These are phyloP conservation scores for Penicillium brasilianum DNA, from an alignment of 2,329 filamentous ascomycete species.

Conservation along the genomic window DNA sequence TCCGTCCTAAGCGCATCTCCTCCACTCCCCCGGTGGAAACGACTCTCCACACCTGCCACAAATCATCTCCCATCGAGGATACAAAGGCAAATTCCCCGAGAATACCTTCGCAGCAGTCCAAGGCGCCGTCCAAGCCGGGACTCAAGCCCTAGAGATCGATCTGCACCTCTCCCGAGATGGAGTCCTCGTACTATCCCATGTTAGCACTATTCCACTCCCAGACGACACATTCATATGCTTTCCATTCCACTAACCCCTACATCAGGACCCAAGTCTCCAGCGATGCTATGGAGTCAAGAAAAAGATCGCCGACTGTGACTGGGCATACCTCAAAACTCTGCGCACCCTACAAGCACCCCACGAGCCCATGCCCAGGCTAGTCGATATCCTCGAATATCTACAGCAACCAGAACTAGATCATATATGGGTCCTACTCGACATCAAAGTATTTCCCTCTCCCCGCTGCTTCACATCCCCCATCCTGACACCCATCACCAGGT, in stretches of 20 bases:
- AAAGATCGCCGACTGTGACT: constrained; percentile 76
- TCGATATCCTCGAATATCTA: constrained; percentile 76
- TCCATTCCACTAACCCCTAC: constrained; percentile 11
- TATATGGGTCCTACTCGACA: constrained; percentile 83
- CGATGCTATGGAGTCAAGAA: constrained; percentile 80
- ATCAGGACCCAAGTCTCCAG: constrained; percentile 73
- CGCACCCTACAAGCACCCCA: constrained; percentile 70
- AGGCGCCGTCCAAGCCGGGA: constrained; percentile 73
- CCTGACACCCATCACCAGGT: too few species aligned
- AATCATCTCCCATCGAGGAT: constrained; percentile 51
- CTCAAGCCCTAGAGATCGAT: constrained; percentile 87
- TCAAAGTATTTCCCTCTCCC: constrained; percentile 66
- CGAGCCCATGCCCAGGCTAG: constrained; percentile 73
- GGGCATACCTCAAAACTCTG: constrained; percentile 72
- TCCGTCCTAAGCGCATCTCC: constrained; percentile 20
- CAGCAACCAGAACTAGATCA: constrained; percentile 66
- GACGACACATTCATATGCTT: background rate
- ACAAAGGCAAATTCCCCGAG: constrained; percentile 76
- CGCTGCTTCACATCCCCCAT: too few species aligned
- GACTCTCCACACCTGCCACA: constrained; percentile 35
- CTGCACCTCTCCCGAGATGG: constrained; percentile 81
- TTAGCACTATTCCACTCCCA: constrained; percentile 44
- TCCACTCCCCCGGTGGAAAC: constrained; percentile 13
- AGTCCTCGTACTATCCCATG: constrained; percentile 83
- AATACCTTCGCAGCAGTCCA: constrained; percentile 83